phyloP scores from a whole-genome alignment of 148 eudicot genomes.

The Hydrangea macrophylla region DNA sequence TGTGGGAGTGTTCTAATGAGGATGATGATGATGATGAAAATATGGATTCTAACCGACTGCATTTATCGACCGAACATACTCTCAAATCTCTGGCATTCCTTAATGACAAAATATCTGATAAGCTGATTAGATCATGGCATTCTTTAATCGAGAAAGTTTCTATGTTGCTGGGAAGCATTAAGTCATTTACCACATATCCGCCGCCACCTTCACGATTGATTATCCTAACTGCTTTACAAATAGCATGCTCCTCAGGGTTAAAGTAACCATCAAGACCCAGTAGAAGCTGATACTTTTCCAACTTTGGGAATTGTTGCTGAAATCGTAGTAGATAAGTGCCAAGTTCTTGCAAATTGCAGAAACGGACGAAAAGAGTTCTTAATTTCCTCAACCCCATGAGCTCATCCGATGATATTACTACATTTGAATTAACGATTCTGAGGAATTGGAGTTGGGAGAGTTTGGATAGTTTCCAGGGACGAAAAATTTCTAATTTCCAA shows the following conservation, averaged over 20 bases:
- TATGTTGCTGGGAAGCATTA: not conserved
- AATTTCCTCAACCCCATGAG: slow-evolving; percentile 1
- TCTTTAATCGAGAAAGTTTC: not conserved
- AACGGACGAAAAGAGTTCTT: not conserved
- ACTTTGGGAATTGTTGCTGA: not conserved
- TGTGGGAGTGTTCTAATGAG: not conserved
- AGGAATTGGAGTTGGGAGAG: too few relatives aligned
- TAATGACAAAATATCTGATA: not conserved
- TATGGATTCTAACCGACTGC: not conserved
- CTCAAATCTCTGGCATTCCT: too few relatives aligned
- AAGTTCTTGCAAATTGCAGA: not conserved
- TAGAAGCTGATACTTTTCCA: not conserved
- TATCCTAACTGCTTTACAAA: not conserved
- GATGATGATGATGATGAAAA: slow-evolving; percentile 2
- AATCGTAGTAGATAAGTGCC: not conserved
- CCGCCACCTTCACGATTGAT: not conserved
- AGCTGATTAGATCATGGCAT: not conserved
- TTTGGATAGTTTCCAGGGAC: too few relatives aligned
- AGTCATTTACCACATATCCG: not conserved
- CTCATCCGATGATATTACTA: not conserved
- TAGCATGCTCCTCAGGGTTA: too few relatives aligned
- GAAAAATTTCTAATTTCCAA: not conserved
- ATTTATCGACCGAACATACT: not conserved
- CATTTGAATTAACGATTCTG: not conserved
- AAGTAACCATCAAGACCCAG: too few relatives aligned